Evolutionary conservation across 164 flowering plant genomes (phyloP), one percentile per base, ranked within the genome.

Genomic region (Kingdonia uniflora): DNA sequence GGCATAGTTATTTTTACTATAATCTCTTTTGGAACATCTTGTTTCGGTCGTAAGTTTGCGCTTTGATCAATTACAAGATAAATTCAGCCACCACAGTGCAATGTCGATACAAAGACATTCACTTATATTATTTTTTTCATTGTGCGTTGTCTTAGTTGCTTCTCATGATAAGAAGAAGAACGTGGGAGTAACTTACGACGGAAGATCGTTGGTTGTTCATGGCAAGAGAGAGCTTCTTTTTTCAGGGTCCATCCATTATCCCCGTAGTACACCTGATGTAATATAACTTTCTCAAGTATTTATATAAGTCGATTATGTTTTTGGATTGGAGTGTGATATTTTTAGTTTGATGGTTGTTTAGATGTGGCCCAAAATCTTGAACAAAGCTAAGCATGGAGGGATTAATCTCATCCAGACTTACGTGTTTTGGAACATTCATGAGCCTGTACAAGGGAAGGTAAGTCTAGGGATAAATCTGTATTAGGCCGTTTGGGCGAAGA

Each of bases 401-500:
- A 14, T 78, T 53, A 78, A 82, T 68, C 52, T 55, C 53, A 80
- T 83, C 59, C 77, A 80, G 65, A 83, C 86, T n/a, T 83, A 82
- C 22, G 89, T 82, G 11, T 82, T 80, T 44, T 82, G 89, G 85
- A 82, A 82, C 51, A 33, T 73, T 29, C 89, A 82, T 65, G 89
- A 82, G 66, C 82, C 84, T 0, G 65, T 55, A 14, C 54, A 73
- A 37, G 89, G 85, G 38, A 62, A 78, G 80, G 88, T 81, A 55
- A 42, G 23, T 2, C 35, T 29, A 29, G 35, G n/a, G 8, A 29
- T 29, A 29, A n/a, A 3, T 21, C 35, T 24, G 14, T 50, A 20
- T 53, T 5, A 25, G 5, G 49, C 14, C 41, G 23, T 25, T 43
- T 13, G 11, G 14, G 6, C 35, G 15, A 55, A 42, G n/a, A 29